phyloP scores from a whole-genome alignment of 2,329 filamentous ascomycete genomes.

The Polytolypa hystricis region DNA sequence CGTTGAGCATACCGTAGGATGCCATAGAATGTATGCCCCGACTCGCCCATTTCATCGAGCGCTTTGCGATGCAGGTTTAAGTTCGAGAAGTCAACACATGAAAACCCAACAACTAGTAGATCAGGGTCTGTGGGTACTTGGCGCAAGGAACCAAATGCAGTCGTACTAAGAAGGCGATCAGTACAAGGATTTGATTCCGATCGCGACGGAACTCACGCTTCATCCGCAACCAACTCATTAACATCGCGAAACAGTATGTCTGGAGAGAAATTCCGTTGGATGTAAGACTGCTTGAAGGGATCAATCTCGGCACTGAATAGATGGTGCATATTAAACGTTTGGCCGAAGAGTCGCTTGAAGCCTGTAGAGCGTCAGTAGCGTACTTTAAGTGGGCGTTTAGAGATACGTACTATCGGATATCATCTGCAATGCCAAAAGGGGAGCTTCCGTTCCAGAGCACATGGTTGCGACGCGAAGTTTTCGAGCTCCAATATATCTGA shows the following conservation, averaged over 20 bases:
- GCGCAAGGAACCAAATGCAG: constrained; percentile 52
- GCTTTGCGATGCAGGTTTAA: constrained; percentile 49
- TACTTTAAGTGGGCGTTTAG: not conserved
- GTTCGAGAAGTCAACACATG: constrained; percentile 63
- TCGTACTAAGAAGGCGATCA: constrained; percentile 38
- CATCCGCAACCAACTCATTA: constrained; percentile 39
- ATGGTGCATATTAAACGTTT: constrained; percentile 40
- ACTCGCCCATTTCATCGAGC: constrained; percentile 49
- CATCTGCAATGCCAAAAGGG: constrained; percentile 54
- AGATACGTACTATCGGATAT: constrained; percentile 36
- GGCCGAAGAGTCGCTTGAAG: constrained; percentile 21
- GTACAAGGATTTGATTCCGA: not conserved
- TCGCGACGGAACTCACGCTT: constrained; percentile 36
- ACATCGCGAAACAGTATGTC: constrained; percentile 49
- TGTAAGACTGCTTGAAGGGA: constrained; percentile 53
- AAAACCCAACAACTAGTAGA: constrained; percentile 59
- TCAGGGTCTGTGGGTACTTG: constrained; percentile 49
- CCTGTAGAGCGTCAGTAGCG: constrained; percentile 14
- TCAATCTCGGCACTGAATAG: constrained; percentile 54
- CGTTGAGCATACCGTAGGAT: constrained; percentile 47
- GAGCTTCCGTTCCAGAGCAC: constrained; percentile 69
- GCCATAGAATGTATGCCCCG: constrained; percentile 52
- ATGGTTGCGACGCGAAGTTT: constrained; percentile 54
- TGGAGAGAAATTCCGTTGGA: constrained; percentile 47
- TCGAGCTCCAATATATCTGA: constrained; percentile 24